Percentiles rank a stretch among this genome's conserved stretches.
phyloP scores from a whole-genome alignment of 352 stramenopile genomes.

The Globisporangium parvum region DNA sequence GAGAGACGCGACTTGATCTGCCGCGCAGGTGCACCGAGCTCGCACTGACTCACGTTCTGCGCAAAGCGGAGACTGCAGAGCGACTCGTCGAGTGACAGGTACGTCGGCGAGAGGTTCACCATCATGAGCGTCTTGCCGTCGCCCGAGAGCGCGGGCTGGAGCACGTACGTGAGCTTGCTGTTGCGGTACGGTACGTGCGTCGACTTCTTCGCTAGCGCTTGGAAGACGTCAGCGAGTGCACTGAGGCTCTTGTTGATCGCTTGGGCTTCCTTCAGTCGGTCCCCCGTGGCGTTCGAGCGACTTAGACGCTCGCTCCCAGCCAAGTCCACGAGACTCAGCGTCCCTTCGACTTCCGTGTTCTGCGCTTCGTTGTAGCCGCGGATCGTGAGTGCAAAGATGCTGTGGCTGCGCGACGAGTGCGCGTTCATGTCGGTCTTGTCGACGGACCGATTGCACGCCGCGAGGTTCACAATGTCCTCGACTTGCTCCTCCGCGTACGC shows the following conservation, averaged over 20 bases:
- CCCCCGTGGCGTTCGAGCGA: constrained; percentile 86
- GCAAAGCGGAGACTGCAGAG: constrained; percentile 98
- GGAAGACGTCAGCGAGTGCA: constrained; percentile 98
- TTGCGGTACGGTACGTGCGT: constrained; percentile 97
- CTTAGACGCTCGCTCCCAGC: constrained; percentile 97
- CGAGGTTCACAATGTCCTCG: constrained; percentile 84
- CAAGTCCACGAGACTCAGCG: constrained; percentile 90
- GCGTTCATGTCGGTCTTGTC: constrained; percentile 98
- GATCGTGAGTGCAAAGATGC: constrained; percentile 96
- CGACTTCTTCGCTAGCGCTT: constrained; percentile 94
- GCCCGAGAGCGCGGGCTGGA: constrained; percentile 97
- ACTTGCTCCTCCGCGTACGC: constrained; percentile 79
- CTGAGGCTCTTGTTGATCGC: constrained; percentile 99
- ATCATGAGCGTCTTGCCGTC: constrained; percentile 99
- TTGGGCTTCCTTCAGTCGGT: constrained; percentile 95
- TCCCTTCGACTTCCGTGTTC: constrained; percentile 89
- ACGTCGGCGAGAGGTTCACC: constrained; percentile 97
- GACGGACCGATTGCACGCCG: constrained; percentile 94
- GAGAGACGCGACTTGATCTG: constrained; percentile 66
- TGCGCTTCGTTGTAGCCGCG: constrained; percentile 81
- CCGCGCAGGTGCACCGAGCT: constrained; percentile 92
- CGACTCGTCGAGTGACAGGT: constrained; percentile 93
- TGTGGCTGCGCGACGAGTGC: constrained; percentile 96
- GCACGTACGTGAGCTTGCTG: constrained; percentile 98
- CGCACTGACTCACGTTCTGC: constrained; percentile 95